Conservation (phyloP, 2,329 filamentous ascomycete genomes). For the Leptographium wingfieldii region DNA sequence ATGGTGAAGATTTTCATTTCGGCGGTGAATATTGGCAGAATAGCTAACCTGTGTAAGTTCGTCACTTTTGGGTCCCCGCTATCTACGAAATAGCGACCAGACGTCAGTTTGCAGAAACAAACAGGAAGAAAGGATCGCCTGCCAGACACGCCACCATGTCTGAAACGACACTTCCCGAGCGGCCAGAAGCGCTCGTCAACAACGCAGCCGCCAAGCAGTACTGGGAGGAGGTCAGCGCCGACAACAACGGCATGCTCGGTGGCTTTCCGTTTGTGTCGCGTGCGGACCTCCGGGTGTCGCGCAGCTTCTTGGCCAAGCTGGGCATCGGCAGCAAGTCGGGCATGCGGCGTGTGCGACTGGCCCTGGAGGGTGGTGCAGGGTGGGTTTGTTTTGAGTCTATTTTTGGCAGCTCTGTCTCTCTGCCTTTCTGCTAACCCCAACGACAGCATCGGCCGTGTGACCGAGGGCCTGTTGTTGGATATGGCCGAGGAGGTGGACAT, state of each 20-base stretch:
- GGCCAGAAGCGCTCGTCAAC: constrained; percentile 22
- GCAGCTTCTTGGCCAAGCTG: constrained; percentile 59
- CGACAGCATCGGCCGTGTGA: constrained; percentile 67
- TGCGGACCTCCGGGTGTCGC: constrained; percentile 58
- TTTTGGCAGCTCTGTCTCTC: neutral
- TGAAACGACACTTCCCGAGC: neutral
- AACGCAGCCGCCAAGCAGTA: constrained; percentile 27
- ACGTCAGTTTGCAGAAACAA: neutral
- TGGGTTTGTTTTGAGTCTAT: constrained; percentile 15
- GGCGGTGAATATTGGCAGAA: neutral
- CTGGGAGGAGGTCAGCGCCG: constrained; percentile 32
- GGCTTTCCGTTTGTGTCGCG: constrained; percentile 53
- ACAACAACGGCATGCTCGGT: constrained; percentile 65
- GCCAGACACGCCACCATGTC: neutral
- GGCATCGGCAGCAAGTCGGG: constrained; percentile 29
- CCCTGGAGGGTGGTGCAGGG: constrained; percentile 30
- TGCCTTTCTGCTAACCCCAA: neutral
- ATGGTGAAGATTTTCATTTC: too few relatives aligned
- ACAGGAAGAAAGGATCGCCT: neutral
- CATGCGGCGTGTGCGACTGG: constrained; percentile 16
- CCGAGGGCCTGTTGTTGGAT: constrained; percentile 59
- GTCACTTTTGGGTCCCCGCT: neutral
- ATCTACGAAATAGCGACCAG: neutral
- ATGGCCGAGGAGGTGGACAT: constrained; percentile 65
- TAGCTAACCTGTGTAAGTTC: neutral